Evolutionary conservation across 306 rosid species (phyloP).

Genomic region (Morella rubra): DNA sequence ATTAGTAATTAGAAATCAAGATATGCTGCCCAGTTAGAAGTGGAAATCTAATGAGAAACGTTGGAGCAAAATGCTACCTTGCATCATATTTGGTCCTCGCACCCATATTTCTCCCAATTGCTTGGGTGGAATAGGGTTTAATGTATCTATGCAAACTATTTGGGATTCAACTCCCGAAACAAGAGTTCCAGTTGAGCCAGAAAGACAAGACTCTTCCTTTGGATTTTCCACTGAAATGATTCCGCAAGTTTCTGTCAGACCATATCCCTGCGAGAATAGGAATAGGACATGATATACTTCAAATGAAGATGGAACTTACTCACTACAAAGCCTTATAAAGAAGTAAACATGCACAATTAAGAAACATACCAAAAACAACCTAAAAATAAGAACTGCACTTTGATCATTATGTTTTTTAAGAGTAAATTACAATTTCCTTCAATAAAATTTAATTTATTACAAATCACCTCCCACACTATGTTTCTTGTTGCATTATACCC

Average conservation of each 20-base stretch:
- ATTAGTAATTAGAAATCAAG: no score
- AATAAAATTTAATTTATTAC: no score
- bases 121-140: constrained; percentile 42
- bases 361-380: no score
- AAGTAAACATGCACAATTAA: no score
- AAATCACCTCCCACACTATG: no score
- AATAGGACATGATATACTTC: neutral
- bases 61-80: constrained; percentile 22
- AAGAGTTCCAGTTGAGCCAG: constrained; percentile 40
- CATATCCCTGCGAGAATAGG: constrained; percentile 46
- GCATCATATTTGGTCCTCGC: constrained; percentile 45
- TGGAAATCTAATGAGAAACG: neutral
- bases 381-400: no score
- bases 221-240: constrained; percentile 26
- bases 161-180: constrained; percentile 38
- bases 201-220: constrained; percentile 19
- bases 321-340: neutral
- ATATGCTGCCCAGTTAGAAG: no score
- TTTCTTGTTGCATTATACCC: no score
- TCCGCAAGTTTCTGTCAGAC: constrained; percentile 51
- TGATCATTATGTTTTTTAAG: no score
- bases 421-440: no score
- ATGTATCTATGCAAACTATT: constrained; percentile 29
- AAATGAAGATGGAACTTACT: neutral
- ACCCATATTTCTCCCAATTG: constrained; percentile 45